phyloP scores from a whole-genome alignment of 805 yeast genomes.

The Yamadazyma phyllophila region DNA sequence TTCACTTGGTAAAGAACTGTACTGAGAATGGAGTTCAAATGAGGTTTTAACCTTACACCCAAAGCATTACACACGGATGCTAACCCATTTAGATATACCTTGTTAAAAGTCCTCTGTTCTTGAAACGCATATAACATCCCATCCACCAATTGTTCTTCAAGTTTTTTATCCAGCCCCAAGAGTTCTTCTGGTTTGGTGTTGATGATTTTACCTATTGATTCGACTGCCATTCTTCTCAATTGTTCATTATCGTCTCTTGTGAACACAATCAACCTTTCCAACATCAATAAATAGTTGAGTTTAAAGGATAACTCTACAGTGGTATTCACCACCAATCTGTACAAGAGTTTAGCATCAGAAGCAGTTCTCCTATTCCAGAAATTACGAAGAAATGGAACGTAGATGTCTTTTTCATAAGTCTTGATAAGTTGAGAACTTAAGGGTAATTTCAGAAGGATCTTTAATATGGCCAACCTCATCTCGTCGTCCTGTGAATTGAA shows the following conservation, averaged over 20 bases:
- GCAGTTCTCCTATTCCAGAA: slow-evolving; percentile 89
- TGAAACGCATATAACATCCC: slow-evolving; percentile 80
- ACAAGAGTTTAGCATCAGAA: slow-evolving; percentile 51
- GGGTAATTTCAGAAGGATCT: slow-evolving; percentile 66
- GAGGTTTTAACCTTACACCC: slow-evolving; percentile 65
- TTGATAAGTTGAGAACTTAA: slow-evolving; percentile 56
- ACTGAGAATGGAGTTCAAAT: slow-evolving; percentile 67
- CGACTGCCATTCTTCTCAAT: slow-evolving; percentile 74
- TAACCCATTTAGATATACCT: slow-evolving; percentile 57
- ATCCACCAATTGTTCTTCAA: slow-evolving; percentile 70
- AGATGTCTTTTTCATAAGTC: slow-evolving; percentile 48
- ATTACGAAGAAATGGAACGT: slow-evolving; percentile 59
- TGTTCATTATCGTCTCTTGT: slow-evolving; percentile 84
- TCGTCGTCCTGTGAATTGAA: slow-evolving; percentile 84
- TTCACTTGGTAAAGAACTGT: slow-evolving; percentile 70
- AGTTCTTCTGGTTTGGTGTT: slow-evolving; percentile 30
- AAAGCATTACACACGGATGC: slow-evolving; percentile 61
- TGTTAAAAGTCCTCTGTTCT: slow-evolving; percentile 63
- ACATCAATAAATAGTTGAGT: slow-evolving; percentile 60
- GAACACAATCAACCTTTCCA: slow-evolving; percentile 54
- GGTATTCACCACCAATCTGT: slow-evolving; percentile 66
- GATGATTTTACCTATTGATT: slow-evolving; percentile 59
- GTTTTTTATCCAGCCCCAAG: slow-evolving; percentile 57
- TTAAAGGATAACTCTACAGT: slow-evolving; percentile 64
- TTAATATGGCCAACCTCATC: slow-evolving; percentile 71